These are phyloP conservation scores for Fusarium nygamai DNA, from an alignment of 2,329 filamentous ascomycete genomes.

Conservation along the genomic window DNA sequence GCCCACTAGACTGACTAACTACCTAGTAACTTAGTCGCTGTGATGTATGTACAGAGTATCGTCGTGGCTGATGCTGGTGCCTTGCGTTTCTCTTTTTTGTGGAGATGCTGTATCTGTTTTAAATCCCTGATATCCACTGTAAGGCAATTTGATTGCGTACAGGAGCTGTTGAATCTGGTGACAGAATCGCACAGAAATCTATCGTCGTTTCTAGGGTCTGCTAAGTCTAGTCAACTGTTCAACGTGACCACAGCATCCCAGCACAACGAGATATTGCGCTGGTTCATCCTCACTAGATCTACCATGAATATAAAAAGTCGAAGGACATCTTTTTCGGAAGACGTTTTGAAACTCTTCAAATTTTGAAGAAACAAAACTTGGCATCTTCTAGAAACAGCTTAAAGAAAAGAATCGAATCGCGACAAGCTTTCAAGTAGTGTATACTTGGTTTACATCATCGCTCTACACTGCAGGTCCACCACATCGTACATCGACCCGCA, in stretches of 20 bases:
- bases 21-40: background rate
- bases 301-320: conserved; percentile 8
- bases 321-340: background rate
- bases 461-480: background rate
- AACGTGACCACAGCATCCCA: conserved; percentile 23
- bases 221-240: conserved; percentile 3
- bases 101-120: conserved; percentile 5
- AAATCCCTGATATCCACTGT: conserved; percentile 27
- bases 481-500: conserved; percentile 19
- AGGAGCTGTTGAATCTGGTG: conserved; percentile 9
- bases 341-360: background rate
- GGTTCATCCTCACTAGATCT: background rate
- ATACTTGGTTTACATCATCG: conserved; percentile 34
- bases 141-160: conserved; percentile 27
- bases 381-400: conserved; percentile 30
- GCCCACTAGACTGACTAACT: background rate
- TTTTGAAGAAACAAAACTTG: background rate
- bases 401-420: background rate
- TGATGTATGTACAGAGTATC: background rate
- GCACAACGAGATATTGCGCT: background rate
- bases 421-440: conserved; percentile 11
- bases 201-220: conserved; percentile 35
- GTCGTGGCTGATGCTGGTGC: conserved; percentile 19
- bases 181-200: conserved; percentile 37
- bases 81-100: conserved; percentile 18